Evolutionary conservation across 2,329 filamentous ascomycete species (phyloP).

Genomic region (Paraphaeosphaeria sporulosa): DNA sequence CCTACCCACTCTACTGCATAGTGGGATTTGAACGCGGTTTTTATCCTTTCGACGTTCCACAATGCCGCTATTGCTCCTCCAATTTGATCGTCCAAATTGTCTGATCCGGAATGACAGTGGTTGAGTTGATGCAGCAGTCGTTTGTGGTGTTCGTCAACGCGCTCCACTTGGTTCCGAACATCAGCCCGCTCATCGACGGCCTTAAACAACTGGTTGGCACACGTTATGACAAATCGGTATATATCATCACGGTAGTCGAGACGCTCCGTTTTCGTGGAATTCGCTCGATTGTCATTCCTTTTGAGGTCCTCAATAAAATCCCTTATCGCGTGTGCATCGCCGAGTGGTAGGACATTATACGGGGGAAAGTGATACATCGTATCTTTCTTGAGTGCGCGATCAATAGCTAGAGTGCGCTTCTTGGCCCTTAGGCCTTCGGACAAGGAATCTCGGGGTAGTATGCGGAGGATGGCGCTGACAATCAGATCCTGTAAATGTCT

Average conservation of each 20-base stretch:
- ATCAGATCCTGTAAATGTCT: not conserved
- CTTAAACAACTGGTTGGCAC: not conserved
- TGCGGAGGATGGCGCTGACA: no score
- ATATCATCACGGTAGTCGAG: not conserved
- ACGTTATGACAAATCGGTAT: not conserved
- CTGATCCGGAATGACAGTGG: not conserved
- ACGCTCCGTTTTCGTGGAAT: no score
- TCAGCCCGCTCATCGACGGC: not conserved
- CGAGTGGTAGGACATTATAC: conserved; percentile 1
- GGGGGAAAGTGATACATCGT: no score
- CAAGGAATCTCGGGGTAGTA: not conserved
- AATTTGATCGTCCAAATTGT: not conserved
- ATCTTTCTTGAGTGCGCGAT: no score
- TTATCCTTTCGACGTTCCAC: not conserved
- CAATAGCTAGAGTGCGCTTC: conserved; percentile 10
- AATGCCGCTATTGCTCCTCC: not conserved
- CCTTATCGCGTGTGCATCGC: no score
- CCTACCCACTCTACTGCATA: not conserved
- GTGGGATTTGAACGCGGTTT: not conserved
- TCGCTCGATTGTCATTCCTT: no score
- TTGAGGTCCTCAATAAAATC: no score
- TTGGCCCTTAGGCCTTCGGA: not conserved
- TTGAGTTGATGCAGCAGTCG: not conserved
- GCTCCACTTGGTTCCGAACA: not conserved
- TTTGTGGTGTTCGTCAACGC: not conserved